Conservation (phyloP, 2,329 filamentous ascomycete genomes). For the Microdochium paspali region DNA sequence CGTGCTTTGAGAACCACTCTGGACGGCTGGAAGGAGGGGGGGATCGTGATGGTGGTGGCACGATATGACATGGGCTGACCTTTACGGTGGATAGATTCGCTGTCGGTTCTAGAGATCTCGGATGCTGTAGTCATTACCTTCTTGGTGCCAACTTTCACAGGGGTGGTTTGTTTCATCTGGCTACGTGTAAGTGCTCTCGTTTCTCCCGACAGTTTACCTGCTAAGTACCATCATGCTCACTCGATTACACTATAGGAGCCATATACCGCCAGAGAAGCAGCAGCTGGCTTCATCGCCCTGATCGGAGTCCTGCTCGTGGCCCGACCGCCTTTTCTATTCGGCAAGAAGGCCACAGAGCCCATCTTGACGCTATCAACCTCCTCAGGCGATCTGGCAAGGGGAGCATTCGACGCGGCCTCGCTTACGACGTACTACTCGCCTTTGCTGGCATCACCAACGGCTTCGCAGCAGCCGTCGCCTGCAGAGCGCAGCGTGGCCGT, state of each 20-base stretch:
- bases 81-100: constrained; percentile 32
- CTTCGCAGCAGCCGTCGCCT: constrained; percentile 5
- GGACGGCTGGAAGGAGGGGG: no score
- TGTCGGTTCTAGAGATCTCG: constrained; percentile 62
- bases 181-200: constrained; percentile 12
- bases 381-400: no score
- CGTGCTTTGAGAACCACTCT: not conserved
- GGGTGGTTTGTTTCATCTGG: constrained; percentile 53
- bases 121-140: constrained; percentile 78
- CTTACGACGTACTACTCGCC: not conserved
- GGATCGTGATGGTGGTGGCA: no score
- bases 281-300: constrained; percentile 60
- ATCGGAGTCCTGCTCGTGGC: constrained; percentile 69
- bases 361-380: not conserved
- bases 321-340: constrained; percentile 52
- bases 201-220: no score
- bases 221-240: not conserved
- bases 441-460: constrained; percentile 1
- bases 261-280: constrained; percentile 61
- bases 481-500: constrained; percentile 13
- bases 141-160: constrained; percentile 62
- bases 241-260: constrained; percentile 53
- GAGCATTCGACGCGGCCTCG: not conserved
- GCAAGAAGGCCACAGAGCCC: constrained; percentile 7
- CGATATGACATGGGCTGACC: not conserved